Evolutionary conservation across 2,329 filamentous ascomycete genomes (phyloP).

Genomic region (Claviceps fusiformis): DNA sequence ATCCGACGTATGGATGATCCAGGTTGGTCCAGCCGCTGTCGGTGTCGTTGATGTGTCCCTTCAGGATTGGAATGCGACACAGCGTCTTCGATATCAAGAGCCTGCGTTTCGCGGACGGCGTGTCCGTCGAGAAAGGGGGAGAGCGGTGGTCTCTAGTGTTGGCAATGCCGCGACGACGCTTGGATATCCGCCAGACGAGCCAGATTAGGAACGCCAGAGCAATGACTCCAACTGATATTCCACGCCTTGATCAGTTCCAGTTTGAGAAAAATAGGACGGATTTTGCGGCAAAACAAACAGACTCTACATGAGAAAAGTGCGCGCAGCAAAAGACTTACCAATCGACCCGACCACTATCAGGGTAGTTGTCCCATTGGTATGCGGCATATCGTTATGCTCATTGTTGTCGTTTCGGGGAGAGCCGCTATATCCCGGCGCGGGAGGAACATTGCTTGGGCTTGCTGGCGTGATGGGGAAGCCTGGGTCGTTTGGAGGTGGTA

Average conservation of each 20-base stretch:
- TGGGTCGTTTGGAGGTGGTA: not conserved
- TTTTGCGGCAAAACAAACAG: not conserved
- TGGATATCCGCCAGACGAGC: constrained; percentile 27
- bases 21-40: constrained; percentile 21
- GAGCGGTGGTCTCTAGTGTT: constrained; percentile 19
- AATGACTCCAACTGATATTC: constrained; percentile 27
- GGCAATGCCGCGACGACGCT: constrained; percentile 14
- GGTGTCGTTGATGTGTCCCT: constrained; percentile 15
- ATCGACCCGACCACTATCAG: constrained; percentile 10
- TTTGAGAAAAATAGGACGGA: not conserved
- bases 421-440: not conserved
- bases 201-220: constrained; percentile 30
- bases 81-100: constrained; percentile 8
- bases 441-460: not conserved
- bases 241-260: not conserved
- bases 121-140: not conserved
- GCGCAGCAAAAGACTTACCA: constrained; percentile 6
- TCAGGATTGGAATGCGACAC: constrained; percentile 22
- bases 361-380: constrained; percentile 7
- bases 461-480: not conserved
- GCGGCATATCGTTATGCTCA: constrained; percentile 2
- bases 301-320: not conserved
- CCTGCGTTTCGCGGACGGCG: constrained; percentile 2
- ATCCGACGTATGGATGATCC: constrained; percentile 15
- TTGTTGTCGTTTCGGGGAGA: not conserved